Base-by-base conservation (phyloP, 2,329 filamentous ascomycete genomes). In the Alternaria postmessia region DNA sequence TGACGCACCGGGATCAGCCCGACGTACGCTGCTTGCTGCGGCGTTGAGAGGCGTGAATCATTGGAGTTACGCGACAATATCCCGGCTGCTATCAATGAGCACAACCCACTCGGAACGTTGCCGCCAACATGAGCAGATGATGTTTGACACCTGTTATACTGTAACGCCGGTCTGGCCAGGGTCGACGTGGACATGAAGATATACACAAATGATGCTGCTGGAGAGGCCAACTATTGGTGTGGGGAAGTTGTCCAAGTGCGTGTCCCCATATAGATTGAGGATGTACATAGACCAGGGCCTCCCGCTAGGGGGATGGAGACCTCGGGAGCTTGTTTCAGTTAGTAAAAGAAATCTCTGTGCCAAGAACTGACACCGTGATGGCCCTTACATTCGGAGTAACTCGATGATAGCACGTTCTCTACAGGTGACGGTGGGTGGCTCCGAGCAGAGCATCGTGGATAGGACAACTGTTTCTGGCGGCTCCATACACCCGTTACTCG, bases 1-100 rank as follows among this genome's bases (percentile, higher is more conserved):
- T 71, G 68, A 74, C 63, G 66, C 57, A 55, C 67, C 57, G 56
- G 62, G 59, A 65, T 63, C 59, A 64, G 64, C 48, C 63, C 64
- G 63, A 65, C 44, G 66, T 67, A 53, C 53, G 62, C 58, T 30
- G 28, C 28, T 11, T 30, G 28, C 28, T 59, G 28, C 59, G 67
- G 61, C 59, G 65, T 53, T 54, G 36, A 58, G 38, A 41, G 44
- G 51, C 54, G 56, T 70, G 68, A 58, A 68, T 70, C 61, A 65
- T 68, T 51, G 38, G 48, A 26, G 54, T 62, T 70, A 70, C 64
- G 67, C 64, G 64, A 65, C 62, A 58, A 57, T 64, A 61, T 62
- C 42, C 62, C 52, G 47, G 63, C 54, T 64, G 64, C 64, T 64
- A 51, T 51, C 43, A 38, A 24, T 18, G 20, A 41, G 20, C 42